Percentiles rank a stretch among this genome's conserved stretches.
Conservation (phyloP, 2,329 filamentous ascomycete genomes). For the Arthroderma sp. region DNA sequence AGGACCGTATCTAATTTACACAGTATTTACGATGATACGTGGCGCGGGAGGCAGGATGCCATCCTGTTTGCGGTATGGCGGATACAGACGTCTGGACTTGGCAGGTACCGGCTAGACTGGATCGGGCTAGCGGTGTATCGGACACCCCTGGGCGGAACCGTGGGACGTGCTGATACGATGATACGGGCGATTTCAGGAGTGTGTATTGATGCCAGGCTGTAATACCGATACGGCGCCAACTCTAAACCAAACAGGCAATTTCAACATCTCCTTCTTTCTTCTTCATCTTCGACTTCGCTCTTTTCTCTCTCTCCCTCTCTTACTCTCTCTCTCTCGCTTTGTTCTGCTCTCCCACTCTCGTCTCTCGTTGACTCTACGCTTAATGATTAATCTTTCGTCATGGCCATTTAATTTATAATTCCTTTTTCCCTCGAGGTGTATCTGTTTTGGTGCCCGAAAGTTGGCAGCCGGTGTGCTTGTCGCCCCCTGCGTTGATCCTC, state of each 20-base stretch:
- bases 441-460: not conserved
- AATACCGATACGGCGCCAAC: too few species aligned
- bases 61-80: too few species aligned
- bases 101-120: too few species aligned
- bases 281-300: not conserved
- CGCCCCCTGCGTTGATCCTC: conserved; percentile 1
- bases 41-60: too few species aligned
- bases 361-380: not conserved
- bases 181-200: too few species aligned
- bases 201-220: too few species aligned
- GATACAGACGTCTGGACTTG: too few species aligned
- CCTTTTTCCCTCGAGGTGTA: not conserved
- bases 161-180: too few species aligned
- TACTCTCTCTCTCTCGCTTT: not conserved
- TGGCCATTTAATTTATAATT: not conserved
- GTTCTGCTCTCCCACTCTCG: not conserved
- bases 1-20: too few species aligned
- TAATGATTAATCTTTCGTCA: not conserved
- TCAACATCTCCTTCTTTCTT: not conserved
- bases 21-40: too few species aligned
- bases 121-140: too few species aligned
- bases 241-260: not conserved
- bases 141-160: too few species aligned
- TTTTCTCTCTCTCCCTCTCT: not conserved
- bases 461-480: not conserved